Evolutionary conservation across 768 basidiomycete genomes (phyloP).

Genomic region (Suillus decipiens): DNA sequence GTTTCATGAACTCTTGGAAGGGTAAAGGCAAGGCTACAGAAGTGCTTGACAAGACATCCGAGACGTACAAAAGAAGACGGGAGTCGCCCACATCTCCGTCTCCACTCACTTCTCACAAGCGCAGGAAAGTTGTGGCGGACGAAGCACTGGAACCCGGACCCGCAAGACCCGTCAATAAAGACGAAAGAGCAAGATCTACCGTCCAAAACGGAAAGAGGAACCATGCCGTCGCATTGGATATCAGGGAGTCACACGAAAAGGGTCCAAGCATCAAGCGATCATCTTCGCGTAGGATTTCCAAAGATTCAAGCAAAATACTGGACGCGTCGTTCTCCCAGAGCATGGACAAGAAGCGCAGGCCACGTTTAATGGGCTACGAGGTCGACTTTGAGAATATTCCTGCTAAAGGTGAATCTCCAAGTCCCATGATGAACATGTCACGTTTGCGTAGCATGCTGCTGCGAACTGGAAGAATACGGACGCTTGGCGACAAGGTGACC

Average conservation of each 20-base stretch:
- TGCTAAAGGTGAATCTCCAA: conserved; percentile 8
- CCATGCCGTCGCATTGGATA: background rate
- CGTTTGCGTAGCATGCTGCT: conserved; percentile 17
- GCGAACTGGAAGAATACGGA: conserved; percentile 32
- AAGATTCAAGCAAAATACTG: background rate
- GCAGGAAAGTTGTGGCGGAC: conserved; percentile 9
- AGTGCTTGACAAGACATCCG: background rate
- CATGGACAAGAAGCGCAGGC: conserved; percentile 2
- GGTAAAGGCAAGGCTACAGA: conserved; percentile 9
- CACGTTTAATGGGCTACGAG: conserved; percentile 24
- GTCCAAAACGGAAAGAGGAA: background rate
- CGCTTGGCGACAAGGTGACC: conserved; percentile 17
- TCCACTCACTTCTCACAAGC: conserved; percentile 19
- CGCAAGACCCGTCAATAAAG: background rate
- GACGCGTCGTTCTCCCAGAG: background rate
- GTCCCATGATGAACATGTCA: conserved; percentile 15
- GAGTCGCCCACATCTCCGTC: conserved; percentile 12
- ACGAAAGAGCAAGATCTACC: background rate
- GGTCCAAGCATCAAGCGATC: background rate
- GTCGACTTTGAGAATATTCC: conserved; percentile 21
- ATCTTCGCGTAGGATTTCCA: background rate
- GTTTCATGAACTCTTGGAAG: conserved; percentile 26
- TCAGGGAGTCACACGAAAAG: background rate
- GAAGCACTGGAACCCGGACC: background rate
- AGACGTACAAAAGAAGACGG: conserved; percentile 3